Evolutionary conservation across 1,284 basidiomycete genomes (phyloP).

Genomic region (Irpex sp.): DNA sequence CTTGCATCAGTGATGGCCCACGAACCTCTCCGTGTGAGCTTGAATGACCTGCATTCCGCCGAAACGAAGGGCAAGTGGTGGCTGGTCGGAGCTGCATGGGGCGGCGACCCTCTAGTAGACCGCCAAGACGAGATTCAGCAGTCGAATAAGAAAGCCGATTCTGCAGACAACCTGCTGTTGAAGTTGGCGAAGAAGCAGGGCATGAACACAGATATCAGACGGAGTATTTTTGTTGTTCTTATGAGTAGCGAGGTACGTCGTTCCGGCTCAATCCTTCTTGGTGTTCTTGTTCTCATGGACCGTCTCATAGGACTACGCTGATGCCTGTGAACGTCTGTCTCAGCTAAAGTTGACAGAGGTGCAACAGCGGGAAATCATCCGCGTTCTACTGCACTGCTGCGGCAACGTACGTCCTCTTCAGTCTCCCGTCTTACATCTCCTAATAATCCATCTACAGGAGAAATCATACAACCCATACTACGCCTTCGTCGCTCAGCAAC

Average conservation of each 20-base stretch:
- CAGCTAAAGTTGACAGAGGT: constrained; percentile 84
- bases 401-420: constrained; percentile 66
- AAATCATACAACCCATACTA: constrained; percentile 96
- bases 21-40: constrained; percentile 80
- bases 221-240: constrained; percentile 88
- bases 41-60: constrained; percentile 84
- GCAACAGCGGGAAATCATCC: constrained; percentile 92
- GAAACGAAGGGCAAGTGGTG: constrained; percentile 97
- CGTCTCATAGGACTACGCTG: constrained; percentile 76
- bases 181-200: constrained; percentile 90
- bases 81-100: constrained; percentile 97
- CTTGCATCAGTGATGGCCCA: constrained; percentile 62
- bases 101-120: constrained; percentile 84
- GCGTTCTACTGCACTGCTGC: constrained; percentile 91
- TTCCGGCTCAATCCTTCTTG: background rate
- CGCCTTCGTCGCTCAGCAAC: constrained; percentile 77
- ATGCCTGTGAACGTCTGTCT: constrained; percentile 85
- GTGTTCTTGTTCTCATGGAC: background rate
- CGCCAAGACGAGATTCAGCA: constrained; percentile 38
- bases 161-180: constrained; percentile 53
- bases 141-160: constrained; percentile 23
- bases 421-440: background rate
- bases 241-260: constrained; percentile 88
- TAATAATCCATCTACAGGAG: constrained; percentile 51
- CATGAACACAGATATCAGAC: constrained; percentile 96